A percentile compares a stretch with the other conserved stretches of the same genome.
Conservation (phyloP, 768 basidiomycete genomes). For the Omphalotus guepiniiformis region DNA sequence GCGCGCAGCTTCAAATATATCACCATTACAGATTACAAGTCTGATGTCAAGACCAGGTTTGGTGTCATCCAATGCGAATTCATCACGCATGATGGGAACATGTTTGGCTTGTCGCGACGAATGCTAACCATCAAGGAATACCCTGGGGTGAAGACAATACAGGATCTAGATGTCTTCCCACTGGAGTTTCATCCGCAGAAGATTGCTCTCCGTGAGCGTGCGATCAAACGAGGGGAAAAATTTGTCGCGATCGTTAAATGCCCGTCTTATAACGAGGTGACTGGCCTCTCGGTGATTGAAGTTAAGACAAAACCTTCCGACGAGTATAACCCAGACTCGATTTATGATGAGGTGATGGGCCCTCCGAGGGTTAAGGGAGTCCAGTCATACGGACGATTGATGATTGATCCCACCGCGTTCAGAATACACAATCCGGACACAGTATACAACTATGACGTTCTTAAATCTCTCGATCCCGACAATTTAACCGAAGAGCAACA, state of each 20-base stretch:
- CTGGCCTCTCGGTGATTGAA: constrained; percentile 12
- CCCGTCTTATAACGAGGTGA: constrained; percentile 12
- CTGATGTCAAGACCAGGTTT: not conserved
- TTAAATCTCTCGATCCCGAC: constrained; percentile 11
- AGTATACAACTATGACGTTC: constrained; percentile 15
- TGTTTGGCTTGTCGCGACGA: constrained; percentile 14
- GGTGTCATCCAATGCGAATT: constrained; percentile 11
- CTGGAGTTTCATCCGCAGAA: constrained; percentile 10
- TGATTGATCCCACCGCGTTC: constrained; percentile 23
- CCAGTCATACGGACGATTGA: constrained; percentile 21
- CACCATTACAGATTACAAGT: not conserved
- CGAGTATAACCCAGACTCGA: no score
- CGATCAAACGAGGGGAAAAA: constrained; percentile 13
- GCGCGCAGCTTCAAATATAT: constrained; percentile 10
- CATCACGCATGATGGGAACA: constrained; percentile 14
- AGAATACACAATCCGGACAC: constrained; percentile 18
- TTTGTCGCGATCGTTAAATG: constrained; percentile 6
- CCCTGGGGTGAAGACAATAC: constrained; percentile 15
- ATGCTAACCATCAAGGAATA: constrained; percentile 13
- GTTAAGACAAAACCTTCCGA: no score
- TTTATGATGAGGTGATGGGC: no score
- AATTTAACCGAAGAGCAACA: constrained; percentile 21
- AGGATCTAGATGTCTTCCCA: constrained; percentile 16
- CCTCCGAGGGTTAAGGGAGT: not conserved
- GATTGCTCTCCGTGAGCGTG: constrained; percentile 3